phyloP scores from a whole-genome alignment of 345 rosid species.

The Raphanus raphanistrum region DNA sequence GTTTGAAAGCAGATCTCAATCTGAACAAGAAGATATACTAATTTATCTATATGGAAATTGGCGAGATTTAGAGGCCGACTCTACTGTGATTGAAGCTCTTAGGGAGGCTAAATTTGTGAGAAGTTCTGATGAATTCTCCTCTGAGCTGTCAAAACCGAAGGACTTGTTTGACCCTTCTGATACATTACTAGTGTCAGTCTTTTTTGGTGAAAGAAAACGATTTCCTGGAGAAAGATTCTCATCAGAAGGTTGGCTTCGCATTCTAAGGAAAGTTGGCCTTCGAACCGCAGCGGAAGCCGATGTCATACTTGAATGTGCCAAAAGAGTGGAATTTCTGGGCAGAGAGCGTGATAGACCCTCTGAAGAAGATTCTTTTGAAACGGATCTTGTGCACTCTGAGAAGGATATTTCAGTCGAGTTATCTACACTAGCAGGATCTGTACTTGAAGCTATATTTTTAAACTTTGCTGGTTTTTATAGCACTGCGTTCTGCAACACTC shows the following conservation, averaged over 20 bases:
- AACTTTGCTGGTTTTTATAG: slow-evolving; percentile 84
- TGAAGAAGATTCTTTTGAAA: slow-evolving; percentile 60
- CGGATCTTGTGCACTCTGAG: slow-evolving; percentile 42
- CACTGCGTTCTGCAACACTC: slow-evolving; percentile 69
- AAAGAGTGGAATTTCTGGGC: slow-evolving; percentile 73
- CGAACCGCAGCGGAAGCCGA: slow-evolving; percentile 71
- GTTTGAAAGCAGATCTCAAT: slow-evolving; percentile 64
- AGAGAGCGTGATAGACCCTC: slow-evolving; percentile 50
- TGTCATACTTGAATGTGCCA: slow-evolving; percentile 87
- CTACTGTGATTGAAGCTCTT: slow-evolving; percentile 72
- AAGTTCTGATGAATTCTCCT: slow-evolving; percentile 71
- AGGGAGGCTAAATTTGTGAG: slow-evolving; percentile 78
- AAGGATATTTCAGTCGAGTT: slow-evolving; percentile 69
- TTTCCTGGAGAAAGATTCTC: slow-evolving; percentile 95
- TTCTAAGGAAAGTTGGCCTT: slow-evolving; percentile 79
- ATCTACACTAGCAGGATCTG: slow-evolving; percentile 80
- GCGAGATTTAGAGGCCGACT: slow-evolving; percentile 69
- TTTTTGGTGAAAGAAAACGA: slow-evolving; percentile 76
- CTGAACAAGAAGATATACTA: slow-evolving; percentile 78
- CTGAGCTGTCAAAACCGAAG: slow-evolving; percentile 64
- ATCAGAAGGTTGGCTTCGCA: slow-evolving; percentile 81
- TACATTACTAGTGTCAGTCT: slow-evolving; percentile 73
- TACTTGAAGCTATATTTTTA: slow-evolving; percentile 72
- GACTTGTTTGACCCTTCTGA: slow-evolving; percentile 90
- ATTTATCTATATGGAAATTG: slow-evolving; percentile 67